Base-by-base conservation (phyloP, 163 green algal genomes). In the Chloroidium sp. region DNA sequence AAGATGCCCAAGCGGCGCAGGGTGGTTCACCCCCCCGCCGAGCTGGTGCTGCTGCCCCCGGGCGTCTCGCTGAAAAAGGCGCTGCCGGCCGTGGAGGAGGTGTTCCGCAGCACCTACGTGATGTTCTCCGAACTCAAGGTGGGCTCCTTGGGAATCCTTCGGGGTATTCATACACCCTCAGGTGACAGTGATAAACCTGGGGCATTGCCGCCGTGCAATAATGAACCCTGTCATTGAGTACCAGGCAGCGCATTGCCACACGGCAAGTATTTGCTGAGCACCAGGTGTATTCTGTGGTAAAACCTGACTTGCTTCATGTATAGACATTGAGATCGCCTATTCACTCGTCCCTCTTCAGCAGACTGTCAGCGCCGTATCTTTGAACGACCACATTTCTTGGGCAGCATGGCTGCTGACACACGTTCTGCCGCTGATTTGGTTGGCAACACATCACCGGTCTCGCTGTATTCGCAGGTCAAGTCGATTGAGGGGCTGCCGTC, bases 11-110 rank as follows among this genome's bases (percentile, higher is more conserved):
- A 59, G 36, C 8, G 8, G 4, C 75, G 76, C 58, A 4, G 57
- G 1, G 76, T 78, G 58, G 4, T 68, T 76, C 67, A 62, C 0
- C 87, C 88, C 4, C 88, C 89, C 0, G 76, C 82, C 2, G 88
- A 92, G 80, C 75, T 90, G n/a, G 59, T 92, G n/a, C 60, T 85
- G 62, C 60, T 92, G 13, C 72, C 82, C 0, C 69, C n/a, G 1
- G 13, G 69, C 1, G 77, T 81, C 60, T 88, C 84, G 0, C 62
- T 88, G 76, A 64, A 59, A 3, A 36, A 88, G 62, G 58, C 91
- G 61, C 83, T 81, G 76, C n/a, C 61, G 57, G 79, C 80, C 6
- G 84, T 81, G 1, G 64, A 79, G 10, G 14, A 62, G 1, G 80
- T 81, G 3, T 87, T 87, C 76, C 62, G 78, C 0, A 76, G 76